Conservation (phyloP, 805 yeast species). For the Saccharomycopsis schoenii region DNA sequence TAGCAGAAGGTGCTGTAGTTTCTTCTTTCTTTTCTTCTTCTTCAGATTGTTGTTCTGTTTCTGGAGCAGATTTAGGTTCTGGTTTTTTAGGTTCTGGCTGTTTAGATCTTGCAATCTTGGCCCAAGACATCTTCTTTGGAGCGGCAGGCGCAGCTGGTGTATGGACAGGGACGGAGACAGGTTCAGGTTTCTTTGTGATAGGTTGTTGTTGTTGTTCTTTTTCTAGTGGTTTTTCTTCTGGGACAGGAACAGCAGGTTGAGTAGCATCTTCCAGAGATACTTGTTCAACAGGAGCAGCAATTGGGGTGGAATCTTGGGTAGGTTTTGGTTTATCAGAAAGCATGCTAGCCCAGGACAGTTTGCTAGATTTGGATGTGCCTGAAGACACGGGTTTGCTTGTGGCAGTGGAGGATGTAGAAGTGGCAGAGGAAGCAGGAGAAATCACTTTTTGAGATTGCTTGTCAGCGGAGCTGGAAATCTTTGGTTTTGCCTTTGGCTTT, state of each 20-base stretch:
- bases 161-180: slow-evolving; percentile 21
- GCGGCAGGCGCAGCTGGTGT: slow-evolving; percentile 21
- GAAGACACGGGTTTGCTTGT: not conserved
- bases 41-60: slow-evolving; percentile 5
- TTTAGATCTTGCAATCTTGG: slow-evolving; percentile 19
- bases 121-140: slow-evolving; percentile 28
- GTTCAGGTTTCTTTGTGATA: slow-evolving; percentile 4
- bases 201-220: not conserved
- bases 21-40: slow-evolving; percentile 6
- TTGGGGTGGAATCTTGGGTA: slow-evolving; percentile 18
- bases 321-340: slow-evolving; percentile 19
- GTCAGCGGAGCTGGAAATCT: not conserved
- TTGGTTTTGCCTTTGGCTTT: slow-evolving; percentile 16
- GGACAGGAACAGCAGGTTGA: not conserved
- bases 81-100: slow-evolving; percentile 13
- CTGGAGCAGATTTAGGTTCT: slow-evolving; percentile 12
- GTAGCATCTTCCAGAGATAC: slow-evolving; percentile 5
- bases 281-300: slow-evolving; percentile 19
- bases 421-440: not conserved
- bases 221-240: slow-evolving; percentile 4
- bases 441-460: not conserved
- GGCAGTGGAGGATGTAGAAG: not conserved
- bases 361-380: not conserved
- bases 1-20: not conserved
- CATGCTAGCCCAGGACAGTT: slow-evolving; percentile 26